phyloP scores from a whole-genome alignment of 495 filamentous ascomycete genomes.

The Penicilliopsis zonata region DNA sequence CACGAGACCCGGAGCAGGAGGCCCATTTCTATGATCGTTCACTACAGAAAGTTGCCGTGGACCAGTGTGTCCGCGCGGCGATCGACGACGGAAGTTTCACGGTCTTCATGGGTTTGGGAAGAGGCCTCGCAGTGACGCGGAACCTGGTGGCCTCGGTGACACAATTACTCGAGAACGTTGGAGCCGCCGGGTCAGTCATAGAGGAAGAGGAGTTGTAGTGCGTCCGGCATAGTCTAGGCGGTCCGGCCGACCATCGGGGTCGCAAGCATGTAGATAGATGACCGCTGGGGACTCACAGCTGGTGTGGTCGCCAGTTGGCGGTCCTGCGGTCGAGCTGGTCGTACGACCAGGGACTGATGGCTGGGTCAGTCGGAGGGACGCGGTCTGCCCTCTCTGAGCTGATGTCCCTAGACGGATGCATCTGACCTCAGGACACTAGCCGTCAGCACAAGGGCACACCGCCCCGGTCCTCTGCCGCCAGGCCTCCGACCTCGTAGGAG shows the following conservation, averaged over 20 bases:
- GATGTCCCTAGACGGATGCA: background rate
- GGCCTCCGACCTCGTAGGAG: background rate
- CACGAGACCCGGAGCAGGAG: conserved; percentile 1
- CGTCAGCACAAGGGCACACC: background rate
- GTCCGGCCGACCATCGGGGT: background rate
- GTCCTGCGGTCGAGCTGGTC: conserved; percentile 1
- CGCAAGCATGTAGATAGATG: conserved; percentile 1
- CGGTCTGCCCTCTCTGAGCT: background rate
- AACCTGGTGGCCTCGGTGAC: conserved; percentile 2
- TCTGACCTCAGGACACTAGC: background rate
- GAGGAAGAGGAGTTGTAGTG: background rate
- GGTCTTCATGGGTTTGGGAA: conserved; percentile 3
- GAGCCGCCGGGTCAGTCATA: background rate
- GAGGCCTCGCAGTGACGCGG: conserved; percentile 2
- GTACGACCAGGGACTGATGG: background rate
- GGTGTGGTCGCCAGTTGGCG: background rate
- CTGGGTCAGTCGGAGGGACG: background rate
- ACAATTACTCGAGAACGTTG: background rate
- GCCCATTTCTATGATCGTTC: conserved; percentile 3
- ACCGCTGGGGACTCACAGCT: background rate
- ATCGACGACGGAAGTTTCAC: conserved; percentile 4
- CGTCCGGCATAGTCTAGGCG: background rate
- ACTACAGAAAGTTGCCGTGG: conserved; percentile 3
- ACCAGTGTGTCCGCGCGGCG: conserved; percentile 2
- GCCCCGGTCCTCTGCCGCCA: background rate